Evolutionary conservation across 768 basidiomycete species (phyloP), one percentile per base, ranked within the genome.

Genomic region (Infundibulicybe gibba): DNA sequence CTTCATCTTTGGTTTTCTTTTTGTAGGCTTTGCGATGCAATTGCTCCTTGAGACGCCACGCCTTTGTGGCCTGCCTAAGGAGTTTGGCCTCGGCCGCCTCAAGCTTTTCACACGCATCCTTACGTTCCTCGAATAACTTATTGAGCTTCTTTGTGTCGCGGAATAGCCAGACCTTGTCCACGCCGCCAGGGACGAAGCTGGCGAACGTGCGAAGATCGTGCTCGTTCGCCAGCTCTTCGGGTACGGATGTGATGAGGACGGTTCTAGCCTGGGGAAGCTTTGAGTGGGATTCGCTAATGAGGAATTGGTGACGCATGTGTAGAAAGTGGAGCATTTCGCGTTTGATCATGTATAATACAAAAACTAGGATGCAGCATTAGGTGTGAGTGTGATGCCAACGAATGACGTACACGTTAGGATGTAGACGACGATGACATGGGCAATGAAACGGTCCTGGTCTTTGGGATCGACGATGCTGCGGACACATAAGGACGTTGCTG

Each of bases 131-230:
- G 53, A 71, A 79, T 0, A 69, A 45, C 25, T 68, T 62, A 52
- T 76, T 77, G 33, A 77, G 60, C 2, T 52, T 53, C 47, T 56
- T 71, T 3, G 74, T 76, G 51, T 74, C 81, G 48, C 82, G 69
- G 52, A 81, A 80, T 39, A 87, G 63, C 85, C 86, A 90, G 32
- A 88, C 75, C 40, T 75, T 69, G 54, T 81, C 76, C 15, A 85
- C 74, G 0, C 85, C 85, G 12, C 85, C 86, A 2, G 86, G 86
- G 2, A 87, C 74, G 53, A 82, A 82, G 50, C 75, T 77, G 30
- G 79, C 77, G 52, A 83, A 78, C 33, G 72, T 74, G 16, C 69
- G 62, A 11, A 80, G 61, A 32, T 72, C 70, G 20, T 66, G 61
- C 52, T 79, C 77, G 40, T 68, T 72, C 11, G 68, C 72, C 17